Percentiles rank a stretch among this genome's conserved stretches.
Evolutionary conservation across 2,329 filamentous ascomycete species (phyloP).

Genomic region (Corinectria fuckeliana): DNA sequence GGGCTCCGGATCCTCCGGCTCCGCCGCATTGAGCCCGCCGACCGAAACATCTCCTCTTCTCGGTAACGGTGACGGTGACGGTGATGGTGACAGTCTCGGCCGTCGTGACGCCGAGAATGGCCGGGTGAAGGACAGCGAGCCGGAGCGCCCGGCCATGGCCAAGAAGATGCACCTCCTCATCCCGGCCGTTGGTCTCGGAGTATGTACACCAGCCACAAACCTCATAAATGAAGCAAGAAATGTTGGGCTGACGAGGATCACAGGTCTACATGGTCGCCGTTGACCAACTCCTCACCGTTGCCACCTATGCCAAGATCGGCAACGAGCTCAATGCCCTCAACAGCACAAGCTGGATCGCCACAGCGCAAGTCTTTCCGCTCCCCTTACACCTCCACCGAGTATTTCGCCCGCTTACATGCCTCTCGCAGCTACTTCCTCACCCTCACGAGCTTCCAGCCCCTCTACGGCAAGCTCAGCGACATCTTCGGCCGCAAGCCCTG

Average conservation of each 20-base stretch:
- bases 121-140: neutral
- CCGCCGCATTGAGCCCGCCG: neutral
- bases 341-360: conserved; percentile 76
- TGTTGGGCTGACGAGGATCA: neutral
- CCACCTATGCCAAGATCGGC: conserved; percentile 80
- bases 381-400: neutral
- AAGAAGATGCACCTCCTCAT: conserved; percentile 48
- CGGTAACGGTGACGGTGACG: neutral
- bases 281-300: conserved; percentile 79
- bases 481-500: conserved; percentile 74
- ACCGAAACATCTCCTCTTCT: conserved; percentile 41
- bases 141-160: conserved; percentile 30
- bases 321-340: conserved; percentile 77
- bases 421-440: conserved; percentile 72
- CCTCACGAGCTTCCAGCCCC: conserved; percentile 75
- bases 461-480: conserved; percentile 74
- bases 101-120: conserved; percentile 23
- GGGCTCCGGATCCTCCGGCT: neutral
- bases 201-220: conserved; percentile 19
- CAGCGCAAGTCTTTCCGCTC: conserved; percentile 40
- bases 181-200: conserved; percentile 48
- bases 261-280: conserved; percentile 75
- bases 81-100: conserved; percentile 9
- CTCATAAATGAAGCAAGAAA: neutral
- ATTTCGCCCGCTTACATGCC: neutral